Conservation (phyloP, 202 grass and related monocot genomes). For the Carex sylvatica region DNA sequence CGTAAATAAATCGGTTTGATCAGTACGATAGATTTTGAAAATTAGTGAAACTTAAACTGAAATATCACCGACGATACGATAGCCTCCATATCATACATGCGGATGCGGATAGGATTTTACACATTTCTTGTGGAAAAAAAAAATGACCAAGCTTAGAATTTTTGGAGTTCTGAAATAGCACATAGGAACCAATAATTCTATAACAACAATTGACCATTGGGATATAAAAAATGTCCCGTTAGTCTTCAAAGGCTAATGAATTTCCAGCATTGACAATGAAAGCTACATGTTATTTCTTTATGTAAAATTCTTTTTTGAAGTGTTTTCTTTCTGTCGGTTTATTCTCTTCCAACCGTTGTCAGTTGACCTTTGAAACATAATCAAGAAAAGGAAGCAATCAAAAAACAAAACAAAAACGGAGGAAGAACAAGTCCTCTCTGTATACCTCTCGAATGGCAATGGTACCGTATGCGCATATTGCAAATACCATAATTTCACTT, state of each 20-base stretch:
- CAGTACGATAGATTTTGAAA: too few species aligned
- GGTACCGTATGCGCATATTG: constrained; percentile 55
- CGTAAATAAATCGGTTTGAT: too few species aligned
- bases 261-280: not conserved
- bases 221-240: not conserved
- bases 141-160: not conserved
- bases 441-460: constrained; percentile 38
- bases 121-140: not conserved
- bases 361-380: constrained; percentile 19
- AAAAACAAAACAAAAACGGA: not conserved
- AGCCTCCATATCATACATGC: not conserved
- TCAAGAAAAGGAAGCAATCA: not conserved
- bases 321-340: not conserved
- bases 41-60: too few species aligned
- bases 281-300: not conserved
- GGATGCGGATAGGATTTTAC: not conserved
- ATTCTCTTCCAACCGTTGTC: constrained; percentile 23
- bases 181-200: not conserved
- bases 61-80: too few species aligned
- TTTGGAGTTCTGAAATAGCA: not conserved
- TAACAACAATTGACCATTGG: not conserved
- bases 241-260: not conserved
- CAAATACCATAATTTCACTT: constrained; percentile 51
- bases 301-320: not conserved
- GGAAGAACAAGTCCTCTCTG: not conserved